Evolutionary conservation across 140 eudicot genomes (phyloP).

Genomic region (Bidens hawaiensis): DNA sequence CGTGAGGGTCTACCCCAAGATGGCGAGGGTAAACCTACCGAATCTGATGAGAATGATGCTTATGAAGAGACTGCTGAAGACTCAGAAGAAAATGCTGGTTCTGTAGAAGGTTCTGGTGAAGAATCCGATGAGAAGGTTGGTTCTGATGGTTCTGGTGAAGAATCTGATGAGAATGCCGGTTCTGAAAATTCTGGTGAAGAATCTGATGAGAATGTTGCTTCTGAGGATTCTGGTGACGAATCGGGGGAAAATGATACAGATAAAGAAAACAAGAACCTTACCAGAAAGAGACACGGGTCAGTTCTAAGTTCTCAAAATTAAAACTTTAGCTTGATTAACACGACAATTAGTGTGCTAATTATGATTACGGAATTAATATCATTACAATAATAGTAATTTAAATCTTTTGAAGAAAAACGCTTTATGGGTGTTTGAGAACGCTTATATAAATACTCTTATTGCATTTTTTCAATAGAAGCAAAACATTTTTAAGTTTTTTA

Average conservation of each 20-base stretch:
- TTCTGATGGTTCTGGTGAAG: constrained; percentile 28
- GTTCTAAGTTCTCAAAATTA: constrained; percentile 1
- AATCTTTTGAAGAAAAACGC: constrained; percentile 36
- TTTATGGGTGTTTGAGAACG: background rate
- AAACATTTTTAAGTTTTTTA: background rate
- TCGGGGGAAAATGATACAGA: constrained; percentile 31
- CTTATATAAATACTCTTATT: background rate
- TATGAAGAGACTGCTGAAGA: constrained; percentile 29
- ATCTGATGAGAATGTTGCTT: constrained; percentile 4
- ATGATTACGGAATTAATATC: background rate
- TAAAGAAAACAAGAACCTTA: constrained; percentile 23
- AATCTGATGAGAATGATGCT: constrained; percentile 11
- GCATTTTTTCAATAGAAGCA: background rate
- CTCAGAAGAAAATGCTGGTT: constrained; percentile 11
- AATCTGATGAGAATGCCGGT: constrained; percentile 28
- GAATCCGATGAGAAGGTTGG: constrained; percentile 19
- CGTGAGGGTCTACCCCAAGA: constrained; percentile 10
- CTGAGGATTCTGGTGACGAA: constrained; percentile 29
- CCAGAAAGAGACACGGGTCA: constrained; percentile 13
- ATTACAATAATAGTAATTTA: constrained; percentile 6
- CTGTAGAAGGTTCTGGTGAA: constrained; percentile 24
- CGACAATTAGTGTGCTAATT: background rate
- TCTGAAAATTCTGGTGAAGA: constrained; percentile 15
- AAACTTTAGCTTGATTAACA: constrained; percentile 19
- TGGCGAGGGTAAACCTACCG: constrained; percentile 26